phyloP scores from a whole-genome alignment of 345 rosid genomes.

The Salix dunnii region DNA sequence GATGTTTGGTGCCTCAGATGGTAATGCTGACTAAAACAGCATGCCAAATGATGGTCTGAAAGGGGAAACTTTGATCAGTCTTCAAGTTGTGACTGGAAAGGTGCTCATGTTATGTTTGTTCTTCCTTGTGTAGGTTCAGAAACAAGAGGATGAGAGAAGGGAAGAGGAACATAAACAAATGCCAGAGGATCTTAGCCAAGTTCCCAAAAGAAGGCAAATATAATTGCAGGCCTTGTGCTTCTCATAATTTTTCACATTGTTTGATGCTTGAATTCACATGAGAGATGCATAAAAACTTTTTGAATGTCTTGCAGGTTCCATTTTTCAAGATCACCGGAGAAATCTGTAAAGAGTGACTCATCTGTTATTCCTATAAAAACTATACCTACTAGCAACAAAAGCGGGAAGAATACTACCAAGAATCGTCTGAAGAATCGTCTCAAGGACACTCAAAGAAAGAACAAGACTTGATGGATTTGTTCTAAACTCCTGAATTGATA shows the following conservation, averaged over 20 bases:
- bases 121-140: slow-evolving; percentile 30
- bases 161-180: slow-evolving; percentile 34
- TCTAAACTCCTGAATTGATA: neutral
- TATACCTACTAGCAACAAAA: slow-evolving; percentile 40
- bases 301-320: slow-evolving; percentile 21
- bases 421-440: slow-evolving; percentile 14
- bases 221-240: slow-evolving; percentile 10
- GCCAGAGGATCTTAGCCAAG: slow-evolving; percentile 30
- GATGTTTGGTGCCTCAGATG: neutral
- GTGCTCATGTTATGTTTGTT: slow-evolving; percentile 14
- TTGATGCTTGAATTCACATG: slow-evolving; percentile 1
- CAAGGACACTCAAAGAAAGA: slow-evolving; percentile 22
- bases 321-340: slow-evolving; percentile 41
- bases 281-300: neutral
- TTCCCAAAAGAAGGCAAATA: slow-evolving; percentile 47
- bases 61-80: neutral
- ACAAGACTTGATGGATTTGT: slow-evolving; percentile 2
- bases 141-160: slow-evolving; percentile 16
- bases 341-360: slow-evolving; percentile 41
- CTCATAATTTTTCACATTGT: neutral
- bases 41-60: neutral
- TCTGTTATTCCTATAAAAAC: slow-evolving; percentile 39
- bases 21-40: neutral
- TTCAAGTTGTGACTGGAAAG: slow-evolving; percentile 1
- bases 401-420: slow-evolving; percentile 23